Conservation (phyloP, 495 filamentous ascomycete genomes). For the Tuber microsphaerosporum region DNA sequence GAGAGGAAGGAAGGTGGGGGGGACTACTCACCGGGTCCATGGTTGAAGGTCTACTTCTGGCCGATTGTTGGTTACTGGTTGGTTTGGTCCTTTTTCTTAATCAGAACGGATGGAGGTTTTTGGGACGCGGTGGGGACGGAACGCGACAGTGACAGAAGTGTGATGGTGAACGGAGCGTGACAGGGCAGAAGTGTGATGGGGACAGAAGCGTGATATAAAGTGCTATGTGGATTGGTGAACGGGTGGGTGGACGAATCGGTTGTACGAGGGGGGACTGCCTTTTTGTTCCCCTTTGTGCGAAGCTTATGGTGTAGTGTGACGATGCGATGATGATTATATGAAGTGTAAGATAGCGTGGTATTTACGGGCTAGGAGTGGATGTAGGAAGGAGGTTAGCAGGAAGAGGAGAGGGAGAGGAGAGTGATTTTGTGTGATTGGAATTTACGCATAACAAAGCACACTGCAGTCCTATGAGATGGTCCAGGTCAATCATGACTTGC, state of each 20-base stretch:
- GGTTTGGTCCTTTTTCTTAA: neutral
- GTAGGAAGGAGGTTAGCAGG: neutral
- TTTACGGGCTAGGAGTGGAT: neutral
- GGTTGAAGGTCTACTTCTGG: neutral
- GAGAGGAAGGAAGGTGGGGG: too few relatives aligned
- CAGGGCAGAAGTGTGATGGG: neutral
- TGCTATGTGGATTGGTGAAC: neutral
- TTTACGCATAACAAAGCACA: neutral
- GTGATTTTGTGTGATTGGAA: neutral
- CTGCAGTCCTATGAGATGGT: too few relatives aligned
- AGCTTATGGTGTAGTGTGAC: too few relatives aligned
- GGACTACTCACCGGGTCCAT: neutral
- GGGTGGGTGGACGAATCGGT: neutral
- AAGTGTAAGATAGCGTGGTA: neutral
- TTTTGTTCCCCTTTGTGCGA: neutral
- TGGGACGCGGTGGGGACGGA: neutral
- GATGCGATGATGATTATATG: neutral
- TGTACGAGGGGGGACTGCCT: neutral
- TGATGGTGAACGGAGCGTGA: too few relatives aligned
- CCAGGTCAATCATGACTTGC: too few relatives aligned
- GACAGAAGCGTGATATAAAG: neutral
- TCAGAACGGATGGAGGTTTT: neutral
- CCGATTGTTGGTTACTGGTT: neutral
- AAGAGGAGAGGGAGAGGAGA: neutral
- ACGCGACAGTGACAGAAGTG: neutral